phyloP scores from a whole-genome alignment of 2,329 filamentous ascomycete genomes.

The Eutypella sp. region DNA sequence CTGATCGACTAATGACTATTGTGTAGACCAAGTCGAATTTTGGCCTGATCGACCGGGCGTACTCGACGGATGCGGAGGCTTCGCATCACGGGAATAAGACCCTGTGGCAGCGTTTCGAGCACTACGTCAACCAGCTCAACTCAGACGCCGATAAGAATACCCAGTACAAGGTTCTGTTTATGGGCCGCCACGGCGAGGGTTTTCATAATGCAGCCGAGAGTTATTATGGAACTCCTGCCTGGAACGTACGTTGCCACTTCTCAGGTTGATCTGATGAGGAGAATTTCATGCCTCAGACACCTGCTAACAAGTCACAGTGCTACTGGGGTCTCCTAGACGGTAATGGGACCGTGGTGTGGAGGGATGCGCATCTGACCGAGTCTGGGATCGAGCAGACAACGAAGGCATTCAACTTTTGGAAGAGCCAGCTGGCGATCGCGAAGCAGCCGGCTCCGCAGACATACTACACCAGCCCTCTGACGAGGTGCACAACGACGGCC shows the following conservation, averaged over 20 bases:
- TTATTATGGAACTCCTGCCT: slow-evolving; percentile 63
- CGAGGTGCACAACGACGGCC: slow-evolving; percentile 58
- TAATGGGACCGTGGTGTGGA: slow-evolving; percentile 58
- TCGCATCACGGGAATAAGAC: slow-evolving; percentile 39
- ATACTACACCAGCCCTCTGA: slow-evolving; percentile 62
- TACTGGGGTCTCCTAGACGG: slow-evolving; percentile 63
- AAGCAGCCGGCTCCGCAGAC: slow-evolving; percentile 56
- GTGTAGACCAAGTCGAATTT: slow-evolving; percentile 55
- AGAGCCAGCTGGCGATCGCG: slow-evolving; percentile 42
- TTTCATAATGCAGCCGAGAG: slow-evolving; percentile 58
- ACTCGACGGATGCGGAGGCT: slow-evolving; percentile 47
- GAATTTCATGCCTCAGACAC: no score
- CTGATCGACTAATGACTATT: slow-evolving; percentile 9
- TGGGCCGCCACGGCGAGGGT: slow-evolving; percentile 67
- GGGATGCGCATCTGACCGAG: slow-evolving; percentile 57
- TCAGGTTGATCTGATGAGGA: no score
- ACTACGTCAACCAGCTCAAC: slow-evolving; percentile 54
- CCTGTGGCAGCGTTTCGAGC: slow-evolving; percentile 61
- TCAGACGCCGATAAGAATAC: slow-evolving; percentile 36
- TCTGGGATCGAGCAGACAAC: slow-evolving; percentile 52
- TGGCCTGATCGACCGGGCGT: slow-evolving; percentile 59
- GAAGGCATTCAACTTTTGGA: slow-evolving; percentile 57
- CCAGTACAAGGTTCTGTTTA: slow-evolving; percentile 61
- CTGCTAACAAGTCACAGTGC: slow-evolving; percentile 37
- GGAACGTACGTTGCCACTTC: slow-evolving; percentile 56